Evolutionary conservation across 257 asterid genomes (phyloP).

Genomic region (Eucommia ulmoides): DNA sequence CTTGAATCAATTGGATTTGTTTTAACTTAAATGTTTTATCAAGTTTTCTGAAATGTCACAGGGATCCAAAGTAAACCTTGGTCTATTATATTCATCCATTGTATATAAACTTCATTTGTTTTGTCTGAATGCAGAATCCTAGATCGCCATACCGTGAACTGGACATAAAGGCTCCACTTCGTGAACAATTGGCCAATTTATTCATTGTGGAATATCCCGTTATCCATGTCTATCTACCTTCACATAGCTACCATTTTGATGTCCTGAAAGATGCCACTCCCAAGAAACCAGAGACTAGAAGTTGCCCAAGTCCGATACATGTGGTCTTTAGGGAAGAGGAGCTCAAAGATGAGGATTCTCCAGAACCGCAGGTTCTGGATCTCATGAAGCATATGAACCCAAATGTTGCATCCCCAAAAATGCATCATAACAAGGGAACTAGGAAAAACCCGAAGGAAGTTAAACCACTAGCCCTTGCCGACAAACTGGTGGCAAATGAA

Average conservation of each 20-base stretch:
- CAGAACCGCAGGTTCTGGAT: slow-evolving; percentile 38
- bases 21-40: no score
- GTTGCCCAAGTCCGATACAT: slow-evolving; percentile 35
- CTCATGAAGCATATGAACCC: slow-evolving; percentile 17
- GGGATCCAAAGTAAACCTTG: no score
- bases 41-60: no score
- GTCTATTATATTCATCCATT: no score
- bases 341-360: slow-evolving; percentile 31
- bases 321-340: slow-evolving; percentile 68
- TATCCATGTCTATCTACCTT: slow-evolving; percentile 64
- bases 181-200: slow-evolving; percentile 49
- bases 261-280: slow-evolving; percentile 27
- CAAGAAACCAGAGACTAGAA: no score
- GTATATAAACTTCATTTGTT: no score
- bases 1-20: no score
- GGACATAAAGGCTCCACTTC: slow-evolving; percentile 39
- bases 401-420: background rate
- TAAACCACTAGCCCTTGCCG: slow-evolving; percentile 14
- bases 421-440: slow-evolving; percentile 4
- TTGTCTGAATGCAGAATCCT: slow-evolving; percentile 53
- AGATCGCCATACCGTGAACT: slow-evolving; percentile 46
- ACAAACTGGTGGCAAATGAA: no score
- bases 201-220: slow-evolving; percentile 72
- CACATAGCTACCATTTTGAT: slow-evolving; percentile 51
- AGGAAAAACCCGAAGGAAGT: slow-evolving; percentile 8